Evolutionary conservation across 495 filamentous ascomycete species (phyloP).

Genomic region (Trichoderma asperelloides): DNA sequence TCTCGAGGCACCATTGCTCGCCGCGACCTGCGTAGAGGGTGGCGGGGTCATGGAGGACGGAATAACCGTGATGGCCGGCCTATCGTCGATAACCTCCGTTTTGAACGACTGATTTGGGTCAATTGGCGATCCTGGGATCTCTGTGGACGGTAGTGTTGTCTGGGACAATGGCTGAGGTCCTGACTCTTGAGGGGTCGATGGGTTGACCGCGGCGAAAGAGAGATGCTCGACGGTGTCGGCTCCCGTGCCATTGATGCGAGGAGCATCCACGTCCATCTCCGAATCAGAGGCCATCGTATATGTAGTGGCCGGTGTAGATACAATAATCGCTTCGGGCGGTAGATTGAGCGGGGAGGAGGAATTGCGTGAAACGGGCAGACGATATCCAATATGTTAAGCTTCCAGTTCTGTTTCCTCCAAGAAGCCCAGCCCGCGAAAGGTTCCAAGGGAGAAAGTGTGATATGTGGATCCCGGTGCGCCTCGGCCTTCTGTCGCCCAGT

Average conservation of each 20-base stretch:
- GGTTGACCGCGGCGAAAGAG: slow-evolving; percentile 20
- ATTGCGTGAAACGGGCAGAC: background rate
- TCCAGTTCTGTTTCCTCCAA: background rate
- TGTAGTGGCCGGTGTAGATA: background rate
- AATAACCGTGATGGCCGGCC: slow-evolving; percentile 25
- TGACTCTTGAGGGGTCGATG: slow-evolving; percentile 31
- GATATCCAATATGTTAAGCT: background rate
- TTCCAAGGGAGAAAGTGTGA: background rate
- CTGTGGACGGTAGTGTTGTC: slow-evolving; percentile 36
- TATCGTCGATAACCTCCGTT: slow-evolving; percentile 33
- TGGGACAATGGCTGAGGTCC: slow-evolving; percentile 26
- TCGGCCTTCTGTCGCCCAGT: background rate
- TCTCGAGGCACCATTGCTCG: slow-evolving; percentile 19
- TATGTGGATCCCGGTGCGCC: background rate
- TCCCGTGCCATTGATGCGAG: slow-evolving; percentile 18
- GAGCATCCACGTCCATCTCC: slow-evolving; percentile 15
- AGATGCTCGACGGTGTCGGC: slow-evolving; percentile 19
- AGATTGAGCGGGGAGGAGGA: background rate
- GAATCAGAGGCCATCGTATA: slow-evolving; percentile 18
- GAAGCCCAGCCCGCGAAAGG: background rate
- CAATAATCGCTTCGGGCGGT: background rate
- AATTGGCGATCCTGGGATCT: slow-evolving; percentile 32
- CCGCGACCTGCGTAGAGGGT: slow-evolving; percentile 59
- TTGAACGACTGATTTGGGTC: slow-evolving; percentile 26
- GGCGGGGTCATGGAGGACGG: slow-evolving; percentile 60